Conservation (phyloP, 371 early-diverging fungal species). For the Haplosporangium sp. region DNA sequence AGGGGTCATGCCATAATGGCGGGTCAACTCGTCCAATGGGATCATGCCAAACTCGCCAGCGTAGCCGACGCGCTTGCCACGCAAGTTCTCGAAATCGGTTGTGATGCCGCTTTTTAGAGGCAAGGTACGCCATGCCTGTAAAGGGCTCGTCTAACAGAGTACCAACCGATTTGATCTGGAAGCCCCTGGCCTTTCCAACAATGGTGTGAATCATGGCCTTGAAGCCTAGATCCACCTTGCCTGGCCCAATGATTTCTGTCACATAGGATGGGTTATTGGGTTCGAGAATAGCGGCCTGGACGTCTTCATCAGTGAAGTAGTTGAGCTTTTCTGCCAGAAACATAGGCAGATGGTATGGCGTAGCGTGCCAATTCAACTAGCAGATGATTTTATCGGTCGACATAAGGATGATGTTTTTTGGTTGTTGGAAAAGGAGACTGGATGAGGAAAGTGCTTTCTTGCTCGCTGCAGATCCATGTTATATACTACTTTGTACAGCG, state of each 20-base stretch:
- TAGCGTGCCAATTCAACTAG: slow-evolving; percentile 71
- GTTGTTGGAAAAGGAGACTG: neutral
- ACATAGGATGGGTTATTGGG: slow-evolving; percentile 75
- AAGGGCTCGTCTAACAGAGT: slow-evolving; percentile 76
- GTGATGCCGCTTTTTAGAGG: slow-evolving; percentile 66
- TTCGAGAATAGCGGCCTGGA: slow-evolving; percentile 74
- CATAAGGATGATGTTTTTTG: slow-evolving; percentile 26
- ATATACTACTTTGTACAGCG: too few species aligned
- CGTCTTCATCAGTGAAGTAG: slow-evolving; percentile 69
- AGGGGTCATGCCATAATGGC: slow-evolving; percentile 70
- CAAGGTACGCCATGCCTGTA: slow-evolving; percentile 72
- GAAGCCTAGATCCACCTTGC: slow-evolving; percentile 71
- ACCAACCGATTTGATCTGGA: slow-evolving; percentile 72
- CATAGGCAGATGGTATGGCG: slow-evolving; percentile 74
- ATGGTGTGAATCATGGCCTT: slow-evolving; percentile 83
- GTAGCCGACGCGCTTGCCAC: slow-evolving; percentile 73
- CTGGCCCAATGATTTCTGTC: slow-evolving; percentile 74
- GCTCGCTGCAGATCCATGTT: too few species aligned
- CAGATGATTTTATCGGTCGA: slow-evolving; percentile 69
- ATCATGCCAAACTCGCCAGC: slow-evolving; percentile 77
- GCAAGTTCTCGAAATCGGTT: slow-evolving; percentile 63
- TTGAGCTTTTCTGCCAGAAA: slow-evolving; percentile 71
- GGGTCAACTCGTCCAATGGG: slow-evolving; percentile 72
- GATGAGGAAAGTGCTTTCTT: too few species aligned
- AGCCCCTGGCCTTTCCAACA: slow-evolving; percentile 74